phyloP scores from a whole-genome alignment of 345 rosid genomes.

The Murraya koenigii region DNA sequence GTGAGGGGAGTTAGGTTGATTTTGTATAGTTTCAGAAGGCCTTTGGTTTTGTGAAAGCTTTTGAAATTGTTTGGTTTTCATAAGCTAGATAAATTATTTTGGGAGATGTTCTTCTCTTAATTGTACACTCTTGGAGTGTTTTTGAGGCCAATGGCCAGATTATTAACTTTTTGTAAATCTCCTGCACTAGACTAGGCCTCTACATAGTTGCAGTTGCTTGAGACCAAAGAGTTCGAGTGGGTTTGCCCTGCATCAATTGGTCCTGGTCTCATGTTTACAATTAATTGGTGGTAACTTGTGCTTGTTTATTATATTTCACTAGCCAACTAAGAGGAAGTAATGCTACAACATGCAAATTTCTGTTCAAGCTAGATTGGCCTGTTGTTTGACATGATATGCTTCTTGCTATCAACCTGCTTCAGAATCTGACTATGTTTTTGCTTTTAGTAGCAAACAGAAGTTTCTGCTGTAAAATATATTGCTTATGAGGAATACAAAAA shows the following conservation, averaged over 20 bases:
- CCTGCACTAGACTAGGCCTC: neutral
- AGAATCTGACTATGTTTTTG: conserved; percentile 18
- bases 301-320: neutral
- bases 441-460: conserved; percentile 68
- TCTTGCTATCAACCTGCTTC: neutral
- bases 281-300: neutral
- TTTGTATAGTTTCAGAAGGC: neutral
- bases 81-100: no score
- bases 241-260: neutral
- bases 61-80: neutral
- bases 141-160: neutral
- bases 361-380: neutral
- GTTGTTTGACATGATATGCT: neutral
- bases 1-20: neutral
- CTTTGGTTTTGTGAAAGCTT: neutral
- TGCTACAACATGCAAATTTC: conserved; percentile 10
- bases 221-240: neutral
- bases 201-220: neutral
- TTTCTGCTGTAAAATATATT: conserved; percentile 83
- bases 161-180: neutral
- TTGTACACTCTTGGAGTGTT: neutral
- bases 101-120: neutral
- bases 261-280: neutral
- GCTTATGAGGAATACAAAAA: conserved; percentile 57
- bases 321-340: neutral